Percentiles rank a stretch among this genome's conserved stretches.
These are phyloP conservation scores for Globisporangium radiosum DNA, from an alignment of 352 stramenopile genomes.

Conservation along the genomic window DNA sequence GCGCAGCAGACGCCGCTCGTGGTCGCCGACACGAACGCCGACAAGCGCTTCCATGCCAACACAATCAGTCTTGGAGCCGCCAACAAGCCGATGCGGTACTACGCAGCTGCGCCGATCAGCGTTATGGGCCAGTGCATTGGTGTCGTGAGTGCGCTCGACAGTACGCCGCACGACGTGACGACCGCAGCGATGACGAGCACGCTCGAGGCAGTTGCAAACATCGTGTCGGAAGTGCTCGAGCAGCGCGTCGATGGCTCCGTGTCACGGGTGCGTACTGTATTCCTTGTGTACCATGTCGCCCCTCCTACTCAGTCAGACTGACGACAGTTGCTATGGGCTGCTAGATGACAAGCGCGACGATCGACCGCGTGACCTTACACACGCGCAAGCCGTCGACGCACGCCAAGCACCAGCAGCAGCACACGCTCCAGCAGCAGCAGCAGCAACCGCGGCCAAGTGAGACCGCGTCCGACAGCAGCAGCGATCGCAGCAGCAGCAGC, in stretches of 20 bases:
- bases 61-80: constrained; percentile 26
- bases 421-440: not conserved
- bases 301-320: no score
- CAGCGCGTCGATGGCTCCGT: constrained; percentile 36
- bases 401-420: not conserved
- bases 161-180: constrained; percentile 34
- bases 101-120: constrained; percentile 50
- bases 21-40: constrained; percentile 49
- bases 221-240: constrained; percentile 78
- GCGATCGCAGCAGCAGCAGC: constrained; percentile 12
- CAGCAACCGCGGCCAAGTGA: constrained; percentile 1
- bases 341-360: not conserved
- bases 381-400: not conserved
- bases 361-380: not conserved
- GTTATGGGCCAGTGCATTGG: constrained; percentile 59
- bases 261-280: constrained; percentile 6
- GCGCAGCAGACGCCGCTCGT: constrained; percentile 46
- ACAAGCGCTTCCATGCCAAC: constrained; percentile 67
- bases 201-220: constrained; percentile 69
- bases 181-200: constrained; percentile 56
- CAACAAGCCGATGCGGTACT: constrained; percentile 44
- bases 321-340: constrained; percentile 8
- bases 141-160: constrained; percentile 61
- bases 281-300: not conserved
- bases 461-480: constrained; percentile 12